These are phyloP conservation scores for Rhizophagus clarus DNA, from an alignment of 192 early-diverging fungal species.

Conservation along the genomic window DNA sequence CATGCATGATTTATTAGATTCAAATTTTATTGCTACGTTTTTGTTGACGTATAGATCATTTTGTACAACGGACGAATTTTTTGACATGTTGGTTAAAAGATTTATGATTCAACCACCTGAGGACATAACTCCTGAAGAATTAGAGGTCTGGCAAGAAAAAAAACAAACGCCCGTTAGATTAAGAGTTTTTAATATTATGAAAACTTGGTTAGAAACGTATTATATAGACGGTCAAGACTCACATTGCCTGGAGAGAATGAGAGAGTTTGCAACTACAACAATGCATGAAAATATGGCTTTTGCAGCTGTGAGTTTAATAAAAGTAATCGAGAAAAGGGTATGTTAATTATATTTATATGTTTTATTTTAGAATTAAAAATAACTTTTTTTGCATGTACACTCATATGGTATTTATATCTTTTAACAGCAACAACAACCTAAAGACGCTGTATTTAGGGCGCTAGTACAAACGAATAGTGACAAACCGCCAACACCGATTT, in stretches of 20 bases:
- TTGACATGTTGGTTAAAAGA: conserved; percentile 72
- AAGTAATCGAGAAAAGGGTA: conserved; percentile 75
- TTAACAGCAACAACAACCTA: conserved; percentile 39
- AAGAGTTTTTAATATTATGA: conserved; percentile 93
- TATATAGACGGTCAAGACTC: conserved; percentile 78
- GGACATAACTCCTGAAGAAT: conserved; percentile 62
- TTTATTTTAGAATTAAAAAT: background rate
- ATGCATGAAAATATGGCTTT: conserved; percentile 75
- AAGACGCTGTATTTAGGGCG: conserved; percentile 60
- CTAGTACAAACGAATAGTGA: conserved; percentile 65
- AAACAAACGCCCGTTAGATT: conserved; percentile 91
- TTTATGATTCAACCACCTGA: conserved; percentile 77
- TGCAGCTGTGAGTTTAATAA: conserved; percentile 71
- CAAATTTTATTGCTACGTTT: conserved; percentile 85
- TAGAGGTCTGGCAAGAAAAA: conserved; percentile 78
- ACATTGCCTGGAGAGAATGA: conserved; percentile 66
- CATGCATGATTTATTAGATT: conserved; percentile 81
- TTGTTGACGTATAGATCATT: conserved; percentile 96
- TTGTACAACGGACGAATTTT: conserved; percentile 75
- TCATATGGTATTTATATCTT: too few species aligned
- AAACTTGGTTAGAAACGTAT: conserved; percentile 95
- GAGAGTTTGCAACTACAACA: conserved; percentile 69
- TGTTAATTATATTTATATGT: background rate
- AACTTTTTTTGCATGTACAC: too few species aligned
- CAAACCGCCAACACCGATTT: conserved; percentile 74